Percentiles rank a stretch among this genome's conserved stretches.
Conservation (phyloP, 192 early-diverging fungal genomes). For the Coemansia sp. region DNA sequence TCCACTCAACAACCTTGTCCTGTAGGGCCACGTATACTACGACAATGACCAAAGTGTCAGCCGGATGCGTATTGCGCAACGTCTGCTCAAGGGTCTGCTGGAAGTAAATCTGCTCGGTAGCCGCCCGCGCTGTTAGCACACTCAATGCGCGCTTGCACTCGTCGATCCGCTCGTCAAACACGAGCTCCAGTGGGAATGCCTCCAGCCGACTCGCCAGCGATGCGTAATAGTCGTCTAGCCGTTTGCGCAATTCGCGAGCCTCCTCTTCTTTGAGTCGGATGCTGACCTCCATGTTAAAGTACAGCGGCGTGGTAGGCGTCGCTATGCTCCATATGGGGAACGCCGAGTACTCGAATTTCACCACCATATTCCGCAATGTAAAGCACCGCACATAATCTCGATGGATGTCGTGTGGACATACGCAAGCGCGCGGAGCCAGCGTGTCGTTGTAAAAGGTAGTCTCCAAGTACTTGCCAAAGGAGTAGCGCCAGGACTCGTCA, state of each 20-base stretch:
- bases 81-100: conserved; percentile 86
- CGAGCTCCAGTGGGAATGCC: conserved; percentile 76
- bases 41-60: conserved; percentile 82
- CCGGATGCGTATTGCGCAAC: conserved; percentile 70
- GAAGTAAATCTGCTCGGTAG: conserved; percentile 76
- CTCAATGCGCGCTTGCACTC: conserved; percentile 70
- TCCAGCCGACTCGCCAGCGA: conserved; percentile 82
- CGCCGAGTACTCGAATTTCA: conserved; percentile 72
- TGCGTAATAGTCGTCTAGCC: conserved; percentile 82
- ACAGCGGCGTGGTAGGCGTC: conserved; percentile 42
- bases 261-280: conserved; percentile 77
- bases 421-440: conserved; percentile 64
- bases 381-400: conserved; percentile 87
- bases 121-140: conserved; percentile 70
- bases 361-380: conserved; percentile 70
- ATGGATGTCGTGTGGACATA: conserved; percentile 83
- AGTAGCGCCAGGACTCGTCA: conserved; percentile 88
- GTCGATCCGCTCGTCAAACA: conserved; percentile 69
- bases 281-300: conserved; percentile 59
- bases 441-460: conserved; percentile 80
- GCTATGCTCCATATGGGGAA: conserved; percentile 46
- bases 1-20: conserved; percentile 81
- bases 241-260: conserved; percentile 63
- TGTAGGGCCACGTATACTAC: conserved; percentile 74
- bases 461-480: conserved; percentile 97